A percentile compares a stretch with the other conserved stretches of the same genome.
phyloP scores from a whole-genome alignment of 495 filamentous ascomycete species.

The Staphylotrichum longicolle region DNA sequence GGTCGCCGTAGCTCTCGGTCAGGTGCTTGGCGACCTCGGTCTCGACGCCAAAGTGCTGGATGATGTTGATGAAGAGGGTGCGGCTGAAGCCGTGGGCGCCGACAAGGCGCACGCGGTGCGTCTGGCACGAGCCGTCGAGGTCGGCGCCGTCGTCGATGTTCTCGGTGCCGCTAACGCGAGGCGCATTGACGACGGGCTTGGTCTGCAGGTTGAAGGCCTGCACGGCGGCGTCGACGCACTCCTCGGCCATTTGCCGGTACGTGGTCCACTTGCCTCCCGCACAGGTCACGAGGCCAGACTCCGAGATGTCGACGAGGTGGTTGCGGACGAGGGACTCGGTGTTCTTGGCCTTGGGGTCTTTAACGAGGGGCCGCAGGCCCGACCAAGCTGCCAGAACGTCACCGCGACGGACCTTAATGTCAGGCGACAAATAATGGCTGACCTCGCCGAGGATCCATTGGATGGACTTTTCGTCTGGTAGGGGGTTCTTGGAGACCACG shows the following conservation, averaged over 20 bases:
- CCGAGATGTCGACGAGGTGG: constrained; percentile 84
- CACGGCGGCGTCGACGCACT: constrained; percentile 90
- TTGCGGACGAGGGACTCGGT: constrained; percentile 95
- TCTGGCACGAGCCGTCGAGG: constrained; percentile 86
- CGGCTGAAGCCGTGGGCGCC: constrained; percentile 94
- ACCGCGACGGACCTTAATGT: constrained; percentile 89
- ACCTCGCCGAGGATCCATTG: constrained; percentile 95
- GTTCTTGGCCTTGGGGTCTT: constrained; percentile 89
- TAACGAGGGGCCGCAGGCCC: constrained; percentile 88
- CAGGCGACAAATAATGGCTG: constrained; percentile 81
- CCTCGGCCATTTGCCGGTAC: constrained; percentile 98
- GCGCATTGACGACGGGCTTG: constrained; percentile 56
- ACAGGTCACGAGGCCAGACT: constrained; percentile 84
- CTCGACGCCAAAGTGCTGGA: constrained; percentile 95
- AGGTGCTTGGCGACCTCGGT: constrained; percentile 94
- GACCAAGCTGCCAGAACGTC: constrained; percentile 97
- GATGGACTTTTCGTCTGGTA: constrained; percentile 90
- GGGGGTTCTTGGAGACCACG: constrained; percentile 73
- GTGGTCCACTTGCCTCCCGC: constrained; percentile 99
- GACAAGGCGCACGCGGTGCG: constrained; percentile 82
- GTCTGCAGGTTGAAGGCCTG: constrained; percentile 69
- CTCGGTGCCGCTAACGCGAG: constrained; percentile 76
- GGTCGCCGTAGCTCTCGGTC: constrained; percentile 85
- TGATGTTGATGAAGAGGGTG: constrained; percentile 96
- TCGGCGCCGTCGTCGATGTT: constrained; percentile 67